Conservation (phyloP, 2,329 filamentous ascomycete genomes). For the Fusarium cyanostomum region DNA sequence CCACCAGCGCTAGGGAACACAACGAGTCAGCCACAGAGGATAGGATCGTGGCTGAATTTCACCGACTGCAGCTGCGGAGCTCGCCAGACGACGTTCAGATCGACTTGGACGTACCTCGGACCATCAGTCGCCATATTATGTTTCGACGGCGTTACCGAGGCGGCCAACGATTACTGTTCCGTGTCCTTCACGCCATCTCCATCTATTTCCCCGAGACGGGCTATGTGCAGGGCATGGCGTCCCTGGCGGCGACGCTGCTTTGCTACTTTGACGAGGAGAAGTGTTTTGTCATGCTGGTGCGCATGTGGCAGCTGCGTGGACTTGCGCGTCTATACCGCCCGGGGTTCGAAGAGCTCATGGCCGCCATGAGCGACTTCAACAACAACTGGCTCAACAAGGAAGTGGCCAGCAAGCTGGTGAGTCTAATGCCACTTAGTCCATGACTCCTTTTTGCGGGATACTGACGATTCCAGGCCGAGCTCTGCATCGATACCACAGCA, state of each 20-base stretch:
- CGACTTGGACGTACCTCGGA: constrained; percentile 94
- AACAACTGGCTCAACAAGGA: constrained; percentile 83
- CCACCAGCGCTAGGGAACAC: constrained; percentile 74
- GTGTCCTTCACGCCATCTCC: constrained; percentile 90
- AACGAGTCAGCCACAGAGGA: constrained; percentile 71
- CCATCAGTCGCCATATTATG: constrained; percentile 97
- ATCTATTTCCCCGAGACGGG: constrained; percentile 91
- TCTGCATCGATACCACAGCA: constrained; percentile 86
- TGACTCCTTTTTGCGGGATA: not conserved
- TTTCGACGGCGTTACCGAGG: constrained; percentile 91
- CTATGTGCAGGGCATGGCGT: constrained; percentile 98
- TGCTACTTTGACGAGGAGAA: constrained; percentile 98
- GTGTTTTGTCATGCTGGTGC: constrained; percentile 95
- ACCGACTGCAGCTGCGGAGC: constrained; percentile 74
- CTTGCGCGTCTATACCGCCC: constrained; percentile 84
- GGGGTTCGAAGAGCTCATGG: constrained; percentile 88
- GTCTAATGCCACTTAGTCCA: constrained; percentile 45
- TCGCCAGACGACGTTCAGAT: constrained; percentile 96
- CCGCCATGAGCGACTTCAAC: constrained; percentile 86
- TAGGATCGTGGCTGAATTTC: constrained; percentile 76
- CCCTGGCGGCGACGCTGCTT: constrained; percentile 87
- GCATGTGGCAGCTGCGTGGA: constrained; percentile 89
- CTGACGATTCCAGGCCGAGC: constrained; percentile 65
- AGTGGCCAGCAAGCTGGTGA: constrained; percentile 81
- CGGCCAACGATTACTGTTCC: constrained; percentile 89